Conservation (phyloP, 805 yeast species). For the Ogataea polymorpha region DNA sequence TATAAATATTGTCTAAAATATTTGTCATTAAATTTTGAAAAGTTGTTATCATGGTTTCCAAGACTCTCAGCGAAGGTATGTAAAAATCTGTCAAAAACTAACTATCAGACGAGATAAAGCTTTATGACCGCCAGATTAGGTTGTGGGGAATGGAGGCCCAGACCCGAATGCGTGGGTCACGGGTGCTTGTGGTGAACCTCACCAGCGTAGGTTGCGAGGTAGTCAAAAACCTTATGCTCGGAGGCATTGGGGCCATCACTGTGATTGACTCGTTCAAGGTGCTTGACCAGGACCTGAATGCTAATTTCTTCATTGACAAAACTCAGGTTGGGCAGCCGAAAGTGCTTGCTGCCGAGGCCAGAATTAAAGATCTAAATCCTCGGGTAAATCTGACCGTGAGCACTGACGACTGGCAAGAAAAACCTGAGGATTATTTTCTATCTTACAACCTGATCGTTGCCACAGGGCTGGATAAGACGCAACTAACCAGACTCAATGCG, state of each 20-base stretch:
- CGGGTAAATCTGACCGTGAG: conserved; percentile 60
- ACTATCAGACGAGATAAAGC: conserved; percentile 70
- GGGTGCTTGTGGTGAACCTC: conserved; percentile 64
- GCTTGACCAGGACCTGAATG: conserved; percentile 59
- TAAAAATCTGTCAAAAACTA: background rate
- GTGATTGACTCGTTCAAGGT: conserved; percentile 58
- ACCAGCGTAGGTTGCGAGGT: conserved; percentile 81
- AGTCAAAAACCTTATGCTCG: conserved; percentile 78
- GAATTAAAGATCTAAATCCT: conserved; percentile 74
- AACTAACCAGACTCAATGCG: conserved; percentile 48
- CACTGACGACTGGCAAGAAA: conserved; percentile 28
- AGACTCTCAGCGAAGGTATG: conserved; percentile 17
- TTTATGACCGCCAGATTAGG: conserved; percentile 92
- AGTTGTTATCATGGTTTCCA: conserved; percentile 3
- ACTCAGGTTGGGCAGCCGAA: conserved; percentile 54
- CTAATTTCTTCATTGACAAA: conserved; percentile 69
- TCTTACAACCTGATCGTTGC: conserved; percentile 71
- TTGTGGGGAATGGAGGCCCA: conserved; percentile 97
- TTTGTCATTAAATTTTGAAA: background rate
- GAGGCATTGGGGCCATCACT: conserved; percentile 82
- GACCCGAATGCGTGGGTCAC: conserved; percentile 66
- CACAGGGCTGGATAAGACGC: conserved; percentile 52
- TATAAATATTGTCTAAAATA: background rate
- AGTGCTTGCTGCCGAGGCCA: conserved; percentile 49
- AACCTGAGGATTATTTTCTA: conserved; percentile 39